Conservation (phyloP, 352 stramenopile species). For the Globisporangium heterothallicum region DNA sequence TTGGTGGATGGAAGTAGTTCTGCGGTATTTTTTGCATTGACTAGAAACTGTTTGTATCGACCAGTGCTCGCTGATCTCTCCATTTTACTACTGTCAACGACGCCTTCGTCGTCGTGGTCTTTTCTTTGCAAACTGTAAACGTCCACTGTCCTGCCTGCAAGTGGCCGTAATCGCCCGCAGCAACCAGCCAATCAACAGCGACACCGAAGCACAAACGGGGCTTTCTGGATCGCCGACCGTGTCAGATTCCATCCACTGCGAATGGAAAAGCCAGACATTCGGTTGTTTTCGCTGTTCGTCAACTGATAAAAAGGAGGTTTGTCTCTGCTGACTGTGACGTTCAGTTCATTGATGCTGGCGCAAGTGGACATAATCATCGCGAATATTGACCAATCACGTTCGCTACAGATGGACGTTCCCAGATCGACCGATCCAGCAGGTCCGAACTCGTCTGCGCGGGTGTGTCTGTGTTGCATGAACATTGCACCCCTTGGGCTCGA, state of each 20-base stretch:
- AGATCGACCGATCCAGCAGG: no score
- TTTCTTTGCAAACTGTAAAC: no score
- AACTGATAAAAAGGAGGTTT: neutral
- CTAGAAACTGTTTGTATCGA: slow-evolving; percentile 5
- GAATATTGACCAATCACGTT: neutral
- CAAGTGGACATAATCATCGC: neutral
- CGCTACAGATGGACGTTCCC: neutral
- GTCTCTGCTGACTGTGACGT: neutral
- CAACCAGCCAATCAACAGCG: neutral
- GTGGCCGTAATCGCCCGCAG: neutral
- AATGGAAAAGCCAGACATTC: neutral
- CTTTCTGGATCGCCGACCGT: no score
- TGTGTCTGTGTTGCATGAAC: neutral
- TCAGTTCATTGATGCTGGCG: neutral
- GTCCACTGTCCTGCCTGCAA: no score
- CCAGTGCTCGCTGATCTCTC: no score
- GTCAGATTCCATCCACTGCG: neutral
- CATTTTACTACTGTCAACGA: neutral
- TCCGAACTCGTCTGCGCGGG: no score
- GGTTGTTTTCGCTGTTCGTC: neutral
- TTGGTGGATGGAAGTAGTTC: neutral
- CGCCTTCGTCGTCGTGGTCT: neutral
- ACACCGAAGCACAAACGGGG: no score
- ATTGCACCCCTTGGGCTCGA: neutral
- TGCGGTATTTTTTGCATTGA: neutral